These are phyloP conservation scores for Haplosporangium gracile DNA, from an alignment of 192 early-diverging fungal genomes.

Conservation along the genomic window DNA sequence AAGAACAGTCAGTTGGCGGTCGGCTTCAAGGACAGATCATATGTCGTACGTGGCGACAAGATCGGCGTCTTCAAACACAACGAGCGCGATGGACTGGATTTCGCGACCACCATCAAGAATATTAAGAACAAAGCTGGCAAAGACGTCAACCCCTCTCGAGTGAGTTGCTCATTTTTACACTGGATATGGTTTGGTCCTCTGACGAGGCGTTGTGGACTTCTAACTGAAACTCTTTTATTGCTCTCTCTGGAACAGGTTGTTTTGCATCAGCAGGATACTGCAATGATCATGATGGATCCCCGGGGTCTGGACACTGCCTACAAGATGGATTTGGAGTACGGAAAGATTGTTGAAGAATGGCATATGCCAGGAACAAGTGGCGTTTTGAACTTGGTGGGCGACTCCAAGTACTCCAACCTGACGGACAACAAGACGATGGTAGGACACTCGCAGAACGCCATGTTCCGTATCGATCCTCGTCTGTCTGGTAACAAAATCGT, in stretches of 20 bases:
- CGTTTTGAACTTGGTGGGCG: constrained; percentile 76
- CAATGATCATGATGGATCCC: constrained; percentile 82
- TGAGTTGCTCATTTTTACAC: constrained; percentile 13
- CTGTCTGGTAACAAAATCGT: constrained; percentile 80
- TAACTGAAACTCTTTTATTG: not conserved
- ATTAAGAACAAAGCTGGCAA: constrained; percentile 71
- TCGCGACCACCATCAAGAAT: constrained; percentile 85
- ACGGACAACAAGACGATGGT: constrained; percentile 82
- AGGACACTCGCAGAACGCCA: constrained; percentile 83
- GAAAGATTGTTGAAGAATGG: constrained; percentile 96
- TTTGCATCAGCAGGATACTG: constrained; percentile 89
- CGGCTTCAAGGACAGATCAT: constrained; percentile 90
- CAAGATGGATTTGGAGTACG: constrained; percentile 92
- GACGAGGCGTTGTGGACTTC: not conserved
- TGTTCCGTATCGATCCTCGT: constrained; percentile 93
- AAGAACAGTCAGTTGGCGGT: constrained; percentile 87
- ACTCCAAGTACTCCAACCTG: constrained; percentile 83
- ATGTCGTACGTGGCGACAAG: constrained; percentile 89
- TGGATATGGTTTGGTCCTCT: no score
- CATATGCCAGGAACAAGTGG: constrained; percentile 82
- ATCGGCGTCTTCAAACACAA: constrained; percentile 92
- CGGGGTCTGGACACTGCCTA: constrained; percentile 80
- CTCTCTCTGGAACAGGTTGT: constrained; percentile 67
- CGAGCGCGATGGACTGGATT: constrained; percentile 79
- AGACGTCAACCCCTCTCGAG: constrained; percentile 73